A percentile compares a stretch with the other conserved stretches of the same genome.
These are phyloP conservation scores for Cyphellophora attinorum DNA, from an alignment of 2,329 filamentous ascomycete species.

Conservation along the genomic window DNA sequence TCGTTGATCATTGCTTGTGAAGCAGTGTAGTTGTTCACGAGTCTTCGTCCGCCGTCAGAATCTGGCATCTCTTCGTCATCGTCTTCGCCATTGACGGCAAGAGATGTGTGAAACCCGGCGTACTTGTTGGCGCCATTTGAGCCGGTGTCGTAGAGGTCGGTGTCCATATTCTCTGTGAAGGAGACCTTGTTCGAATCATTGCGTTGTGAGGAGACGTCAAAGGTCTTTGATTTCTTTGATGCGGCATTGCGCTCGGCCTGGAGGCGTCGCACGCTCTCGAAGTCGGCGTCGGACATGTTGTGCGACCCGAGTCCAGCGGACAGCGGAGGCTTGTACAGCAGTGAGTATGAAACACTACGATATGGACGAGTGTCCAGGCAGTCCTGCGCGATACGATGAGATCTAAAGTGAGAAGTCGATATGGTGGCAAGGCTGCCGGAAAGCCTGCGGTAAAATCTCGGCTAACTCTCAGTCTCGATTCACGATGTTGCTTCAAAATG, in stretches of 20 bases:
- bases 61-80: conserved; percentile 71
- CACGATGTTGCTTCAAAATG: too few species aligned
- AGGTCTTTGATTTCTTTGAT: conserved; percentile 63
- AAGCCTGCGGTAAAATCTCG: too few species aligned
- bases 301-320: too few species aligned
- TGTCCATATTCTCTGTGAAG: conserved; percentile 79
- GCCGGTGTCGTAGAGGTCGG: conserved; percentile 72
- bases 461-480: too few species aligned
- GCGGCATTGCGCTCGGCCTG: conserved; percentile 87
- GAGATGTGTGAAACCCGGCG: conserved; percentile 81
- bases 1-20: conserved; percentile 88
- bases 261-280: conserved; percentile 76
- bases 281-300: conserved; percentile 49
- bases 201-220: conserved; percentile 71
- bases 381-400: too few species aligned
- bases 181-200: conserved; percentile 79
- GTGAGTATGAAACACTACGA: too few species aligned
- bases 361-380: too few species aligned
- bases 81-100: conserved; percentile 70
- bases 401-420: too few species aligned
- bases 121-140: conserved; percentile 60
- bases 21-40: conserved; percentile 94
- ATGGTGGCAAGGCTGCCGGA: too few species aligned
- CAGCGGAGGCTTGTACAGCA: too few species aligned
- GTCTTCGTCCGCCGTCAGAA: conserved; percentile 57